A percentile compares a stretch with the other conserved stretches of the same genome.
These are phyloP conservation scores for Arbutus unedo DNA, from an alignment of 148 eudicot genomes.

Conservation along the genomic window DNA sequence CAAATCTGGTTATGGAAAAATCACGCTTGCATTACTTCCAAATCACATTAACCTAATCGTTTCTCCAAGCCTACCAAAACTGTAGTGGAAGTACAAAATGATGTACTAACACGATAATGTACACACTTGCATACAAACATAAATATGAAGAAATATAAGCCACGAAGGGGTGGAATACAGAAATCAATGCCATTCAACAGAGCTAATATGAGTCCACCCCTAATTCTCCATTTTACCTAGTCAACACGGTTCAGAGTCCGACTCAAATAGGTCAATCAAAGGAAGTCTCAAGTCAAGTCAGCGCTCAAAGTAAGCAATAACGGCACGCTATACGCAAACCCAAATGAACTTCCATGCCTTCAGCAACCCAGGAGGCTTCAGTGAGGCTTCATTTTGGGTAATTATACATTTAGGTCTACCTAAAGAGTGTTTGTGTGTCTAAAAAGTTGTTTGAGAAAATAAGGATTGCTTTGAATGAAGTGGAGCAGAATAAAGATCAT, in stretches of 20 bases:
- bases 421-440: not conserved
- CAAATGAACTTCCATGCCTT: not conserved
- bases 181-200: conserved; percentile 10
- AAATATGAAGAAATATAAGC: not conserved
- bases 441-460: conserved; percentile 3
- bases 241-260: conserved; percentile 23
- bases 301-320: not conserved
- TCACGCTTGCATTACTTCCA: not conserved
- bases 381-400: not conserved
- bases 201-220: conserved; percentile 10
- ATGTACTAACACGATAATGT: not conserved
- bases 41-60: not conserved
- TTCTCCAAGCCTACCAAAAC: not conserved
- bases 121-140: conserved; percentile 4
- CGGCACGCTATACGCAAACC: not conserved
- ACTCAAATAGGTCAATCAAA: conserved; percentile 10
- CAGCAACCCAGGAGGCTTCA: not conserved
- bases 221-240: conserved; percentile 13
- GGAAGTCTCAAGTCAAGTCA: conserved; percentile 11
- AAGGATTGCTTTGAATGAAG: conserved; percentile 1
- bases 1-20: not conserved
- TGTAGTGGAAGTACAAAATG: not conserved
- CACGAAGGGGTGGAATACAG: not conserved
- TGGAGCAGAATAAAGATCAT: conserved; percentile 12
- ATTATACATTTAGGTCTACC: not conserved